Conservation (phyloP, 257 asterid species). For the Ocimum tenuiflorum region DNA sequence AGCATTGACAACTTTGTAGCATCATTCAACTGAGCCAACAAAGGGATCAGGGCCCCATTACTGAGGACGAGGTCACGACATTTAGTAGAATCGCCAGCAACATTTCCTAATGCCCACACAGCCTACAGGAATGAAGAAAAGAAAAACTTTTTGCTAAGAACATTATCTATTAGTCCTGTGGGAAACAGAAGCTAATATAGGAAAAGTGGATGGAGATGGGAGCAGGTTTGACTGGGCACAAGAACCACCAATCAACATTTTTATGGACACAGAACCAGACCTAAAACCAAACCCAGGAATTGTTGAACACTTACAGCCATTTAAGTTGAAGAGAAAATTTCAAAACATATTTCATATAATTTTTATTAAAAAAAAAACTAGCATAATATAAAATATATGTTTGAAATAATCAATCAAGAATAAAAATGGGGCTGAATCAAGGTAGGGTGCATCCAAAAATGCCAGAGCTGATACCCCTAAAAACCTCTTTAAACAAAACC, state of each 20-base stretch:
- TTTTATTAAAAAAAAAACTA: no score
- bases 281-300: not conserved
- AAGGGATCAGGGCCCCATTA: slow-evolving; percentile 69
- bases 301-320: not conserved
- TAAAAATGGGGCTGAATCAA: not conserved
- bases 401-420: no score
- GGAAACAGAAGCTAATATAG: not conserved
- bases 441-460: not conserved
- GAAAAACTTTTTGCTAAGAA: not conserved
- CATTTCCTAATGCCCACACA: slow-evolving; percentile 95
- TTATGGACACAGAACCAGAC: not conserved
- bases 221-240: not conserved
- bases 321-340: not conserved
- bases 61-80: slow-evolving; percentile 90
- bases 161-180: not conserved
- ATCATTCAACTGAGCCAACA: slow-evolving; percentile 76
- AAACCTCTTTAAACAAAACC: not conserved
- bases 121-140: slow-evolving; percentile 39
- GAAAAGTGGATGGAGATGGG: not conserved
- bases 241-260: not conserved
- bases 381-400: not conserved
- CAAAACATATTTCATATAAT: no score
- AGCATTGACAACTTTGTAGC: slow-evolving; percentile 83
- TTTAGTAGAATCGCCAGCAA: slow-evolving; percentile 91
- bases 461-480: not conserved